Base-by-base conservation (phyloP, 2,329 filamentous ascomycete species). In the Dryadomyces quercus-mongolicae region DNA sequence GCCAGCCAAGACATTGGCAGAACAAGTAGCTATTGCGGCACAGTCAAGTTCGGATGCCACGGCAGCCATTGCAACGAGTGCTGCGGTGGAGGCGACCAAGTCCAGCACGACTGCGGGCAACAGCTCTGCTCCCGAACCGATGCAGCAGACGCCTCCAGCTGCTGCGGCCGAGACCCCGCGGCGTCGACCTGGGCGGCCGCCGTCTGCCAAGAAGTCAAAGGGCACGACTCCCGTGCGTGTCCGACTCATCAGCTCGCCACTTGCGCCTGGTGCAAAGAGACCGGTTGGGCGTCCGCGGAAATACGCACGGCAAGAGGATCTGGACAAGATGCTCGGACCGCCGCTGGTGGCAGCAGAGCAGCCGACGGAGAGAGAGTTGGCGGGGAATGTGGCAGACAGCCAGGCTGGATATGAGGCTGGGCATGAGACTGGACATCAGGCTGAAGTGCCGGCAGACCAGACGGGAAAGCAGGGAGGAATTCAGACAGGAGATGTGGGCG, bases 91-190 rank as follows among this genome's bases (percentile, higher is more conserved):
- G 8, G 25, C 8, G 25, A 8, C 25, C 25, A 31, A 31, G 25
- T 4, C 25, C 4, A 31, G 25, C 25, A 31, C 25, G 25, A 8
- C 25, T 4, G 25, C 25, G 25, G 8, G 25, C 25, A 8, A 31
- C 25, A 31, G 25, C 25, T 31, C 25, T 31, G 25, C 16, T 18
- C 5, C 20, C 40, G n/a, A 54, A 38, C 20, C 20, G 48, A 16
- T 52, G 18, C 55, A 56, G 18, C 52, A 54, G 38, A 53, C 40
- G 18, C 48, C 49, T 15, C 36, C 44, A 22, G 40, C 49, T 31
- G 31, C 48, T 16, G 34, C 13, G 48, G n/a, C 3, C 3, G 48
- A 15, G 16, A 16, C 49, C 8, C 49, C 49, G 13, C 49, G 49
- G 5, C 49, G 49, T 21, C 38, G 38, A 20, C 36, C 49, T 18